Percentiles rank a stretch among this genome's conserved stretches.
Conservation (phyloP, 208 protist species). For the Perkinsela sp. region DNA sequence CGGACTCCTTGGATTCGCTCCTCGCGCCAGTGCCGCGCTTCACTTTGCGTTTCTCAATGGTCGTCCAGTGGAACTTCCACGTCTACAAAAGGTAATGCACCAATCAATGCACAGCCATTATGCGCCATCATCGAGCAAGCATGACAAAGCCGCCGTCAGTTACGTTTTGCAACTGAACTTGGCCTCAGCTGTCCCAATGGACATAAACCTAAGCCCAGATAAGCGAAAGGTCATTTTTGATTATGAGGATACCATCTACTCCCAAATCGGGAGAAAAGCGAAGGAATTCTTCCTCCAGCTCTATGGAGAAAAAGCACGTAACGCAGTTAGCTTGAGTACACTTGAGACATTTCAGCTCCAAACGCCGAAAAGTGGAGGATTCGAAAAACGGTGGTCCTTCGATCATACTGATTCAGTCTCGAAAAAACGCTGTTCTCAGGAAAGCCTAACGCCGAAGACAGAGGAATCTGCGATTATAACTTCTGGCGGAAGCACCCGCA, state of each 20-base stretch:
- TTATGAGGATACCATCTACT: neutral
- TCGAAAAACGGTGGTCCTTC: too few relatives aligned
- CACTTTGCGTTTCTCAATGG: neutral
- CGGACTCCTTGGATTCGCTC: neutral
- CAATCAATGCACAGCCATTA: neutral
- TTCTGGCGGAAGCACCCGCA: too few relatives aligned
- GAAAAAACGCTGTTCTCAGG: too few relatives aligned
- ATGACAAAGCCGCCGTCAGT: neutral
- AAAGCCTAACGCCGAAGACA: too few relatives aligned
- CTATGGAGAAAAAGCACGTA: neutral
- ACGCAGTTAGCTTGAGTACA: too few relatives aligned
- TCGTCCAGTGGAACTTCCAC: neutral
- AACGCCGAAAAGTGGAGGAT: too few relatives aligned
- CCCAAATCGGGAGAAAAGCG: neutral
- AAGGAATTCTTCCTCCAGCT: neutral
- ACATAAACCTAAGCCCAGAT: neutral
- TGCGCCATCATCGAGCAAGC: neutral
- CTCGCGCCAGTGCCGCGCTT: neutral
- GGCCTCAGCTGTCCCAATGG: neutral
- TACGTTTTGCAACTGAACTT: neutral
- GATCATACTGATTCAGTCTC: too few relatives aligned
- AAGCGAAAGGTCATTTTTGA: neutral
- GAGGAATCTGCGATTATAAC: too few relatives aligned
- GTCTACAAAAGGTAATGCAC: neutral
- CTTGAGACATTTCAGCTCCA: too few relatives aligned